These are phyloP conservation scores for Colletotrichum neosansevieriae DNA, from an alignment of 2,329 filamentous ascomycete species.

Conservation along the genomic window DNA sequence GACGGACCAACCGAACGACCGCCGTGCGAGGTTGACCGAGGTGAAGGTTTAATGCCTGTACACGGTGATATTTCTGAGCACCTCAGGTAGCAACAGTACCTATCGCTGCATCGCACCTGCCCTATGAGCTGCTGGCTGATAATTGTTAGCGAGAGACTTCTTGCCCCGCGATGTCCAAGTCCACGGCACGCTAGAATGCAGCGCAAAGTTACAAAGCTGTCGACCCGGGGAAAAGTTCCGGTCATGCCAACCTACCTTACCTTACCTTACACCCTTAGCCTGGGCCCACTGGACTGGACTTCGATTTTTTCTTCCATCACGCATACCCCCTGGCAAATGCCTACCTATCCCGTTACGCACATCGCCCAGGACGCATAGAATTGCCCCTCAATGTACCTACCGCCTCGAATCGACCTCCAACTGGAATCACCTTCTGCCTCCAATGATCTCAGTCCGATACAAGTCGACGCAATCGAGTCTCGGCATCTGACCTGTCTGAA, in stretches of 20 bases:
- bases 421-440: background rate
- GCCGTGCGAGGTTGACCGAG: conserved; percentile 24
- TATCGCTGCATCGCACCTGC: background rate
- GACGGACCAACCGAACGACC: conserved; percentile 10
- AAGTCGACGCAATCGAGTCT: background rate
- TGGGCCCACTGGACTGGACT: background rate
- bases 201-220: conserved; percentile 22
- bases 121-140: background rate
- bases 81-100: background rate
- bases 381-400: background rate
- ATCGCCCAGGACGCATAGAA: background rate
- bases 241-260: conserved; percentile 16
- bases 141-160: conserved; percentile 36
- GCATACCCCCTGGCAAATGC: background rate
- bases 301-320: background rate
- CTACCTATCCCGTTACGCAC: background rate
- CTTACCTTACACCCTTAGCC: too few species aligned
- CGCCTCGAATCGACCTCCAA: background rate
- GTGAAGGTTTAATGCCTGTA: background rate
- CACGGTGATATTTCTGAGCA: background rate
- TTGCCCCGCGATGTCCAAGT: conserved; percentile 36
- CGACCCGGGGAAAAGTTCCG: conserved; percentile 39
- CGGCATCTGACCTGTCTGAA: background rate
- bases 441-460: conserved; percentile 20
- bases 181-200: conserved; percentile 29